phyloP scores from a whole-genome alignment of 2,329 filamentous ascomycete genomes.

The Neurospora sp. region DNA sequence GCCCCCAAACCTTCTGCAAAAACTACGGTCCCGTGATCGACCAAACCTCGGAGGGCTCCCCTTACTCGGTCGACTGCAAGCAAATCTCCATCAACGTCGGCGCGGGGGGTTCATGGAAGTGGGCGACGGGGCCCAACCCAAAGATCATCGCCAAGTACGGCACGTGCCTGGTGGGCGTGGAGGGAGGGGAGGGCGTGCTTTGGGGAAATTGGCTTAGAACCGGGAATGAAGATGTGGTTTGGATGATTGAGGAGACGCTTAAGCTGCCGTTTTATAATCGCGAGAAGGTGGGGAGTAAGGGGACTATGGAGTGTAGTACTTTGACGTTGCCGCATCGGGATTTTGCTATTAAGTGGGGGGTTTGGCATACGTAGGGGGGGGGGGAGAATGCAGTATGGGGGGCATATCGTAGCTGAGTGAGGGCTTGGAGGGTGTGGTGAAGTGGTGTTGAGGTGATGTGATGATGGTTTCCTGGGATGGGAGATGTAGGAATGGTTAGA shows the following conservation, averaged over 20 bases:
- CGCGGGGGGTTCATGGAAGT: background rate
- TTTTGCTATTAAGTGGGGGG: background rate
- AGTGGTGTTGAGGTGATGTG: background rate
- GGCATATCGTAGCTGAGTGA: background rate
- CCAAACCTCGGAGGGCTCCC: background rate
- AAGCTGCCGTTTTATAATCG: background rate
- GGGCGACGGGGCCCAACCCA: background rate
- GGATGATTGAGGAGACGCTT: background rate
- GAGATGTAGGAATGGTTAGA: background rate
- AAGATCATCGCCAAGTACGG: background rate
- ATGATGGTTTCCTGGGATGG: background rate
- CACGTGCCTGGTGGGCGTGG: background rate
- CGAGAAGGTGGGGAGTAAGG: background rate
- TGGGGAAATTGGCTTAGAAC: background rate
- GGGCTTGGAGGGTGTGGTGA: background rate
- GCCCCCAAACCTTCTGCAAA: background rate
- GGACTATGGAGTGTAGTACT: background rate
- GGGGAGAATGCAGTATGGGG: background rate
- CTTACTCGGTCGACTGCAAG: background rate
- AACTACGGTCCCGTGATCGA: background rate
- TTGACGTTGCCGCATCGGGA: background rate
- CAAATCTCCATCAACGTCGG: background rate
- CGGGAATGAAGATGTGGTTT: background rate
- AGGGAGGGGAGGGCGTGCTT: background rate
- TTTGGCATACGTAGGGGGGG: too few species aligned